These are phyloP conservation scores for Pseudonectria foliicola DNA, from an alignment of 2,329 filamentous ascomycete genomes.

Conservation along the genomic window DNA sequence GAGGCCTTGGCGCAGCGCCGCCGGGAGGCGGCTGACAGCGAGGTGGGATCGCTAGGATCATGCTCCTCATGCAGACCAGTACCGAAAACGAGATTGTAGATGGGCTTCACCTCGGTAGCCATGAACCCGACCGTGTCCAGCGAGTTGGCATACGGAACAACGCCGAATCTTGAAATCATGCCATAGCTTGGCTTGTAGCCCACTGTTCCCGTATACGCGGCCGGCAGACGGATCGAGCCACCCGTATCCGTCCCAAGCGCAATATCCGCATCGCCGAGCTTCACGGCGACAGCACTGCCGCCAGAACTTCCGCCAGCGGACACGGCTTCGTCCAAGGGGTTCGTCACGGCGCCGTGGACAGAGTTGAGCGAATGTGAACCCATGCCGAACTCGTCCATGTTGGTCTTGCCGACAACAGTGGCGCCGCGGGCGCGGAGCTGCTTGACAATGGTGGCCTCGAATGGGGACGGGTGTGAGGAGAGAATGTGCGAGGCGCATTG, in stretches of 20 bases:
- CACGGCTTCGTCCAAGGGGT: conserved; percentile 36
- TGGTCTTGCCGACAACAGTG: conserved; percentile 69
- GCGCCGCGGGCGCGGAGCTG: conserved; percentile 59
- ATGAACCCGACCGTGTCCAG: conserved; percentile 83
- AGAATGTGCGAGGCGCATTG: conserved; percentile 80
- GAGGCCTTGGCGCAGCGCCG: conserved; percentile 32
- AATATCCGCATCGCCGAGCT: conserved; percentile 46
- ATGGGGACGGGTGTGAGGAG: conserved; percentile 63
- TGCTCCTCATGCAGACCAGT: conserved; percentile 41
- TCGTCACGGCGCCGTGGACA: conserved; percentile 56
- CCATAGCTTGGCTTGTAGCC: conserved; percentile 94
- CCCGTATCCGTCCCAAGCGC: conserved; percentile 92
- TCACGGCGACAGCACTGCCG: conserved; percentile 82
- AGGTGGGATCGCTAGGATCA: conserved; percentile 71
- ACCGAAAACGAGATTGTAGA: conserved; percentile 47
- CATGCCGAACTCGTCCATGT: conserved; percentile 96
- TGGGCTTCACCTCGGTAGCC: conserved; percentile 43
- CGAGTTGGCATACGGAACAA: conserved; percentile 88
- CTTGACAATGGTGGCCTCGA: conserved; percentile 72
- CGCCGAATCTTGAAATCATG: conserved; percentile 74
- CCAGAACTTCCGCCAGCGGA: conserved; percentile 89
- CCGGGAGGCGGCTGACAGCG: conserved; percentile 51
- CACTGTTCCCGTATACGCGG: conserved; percentile 74
- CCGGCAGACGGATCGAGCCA: conserved; percentile 79
- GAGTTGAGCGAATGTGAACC: conserved; percentile 76